These are phyloP conservation scores for Dittrichia graveolens DNA, from an alignment of 129 eudicot genomes.

Conservation along the genomic window DNA sequence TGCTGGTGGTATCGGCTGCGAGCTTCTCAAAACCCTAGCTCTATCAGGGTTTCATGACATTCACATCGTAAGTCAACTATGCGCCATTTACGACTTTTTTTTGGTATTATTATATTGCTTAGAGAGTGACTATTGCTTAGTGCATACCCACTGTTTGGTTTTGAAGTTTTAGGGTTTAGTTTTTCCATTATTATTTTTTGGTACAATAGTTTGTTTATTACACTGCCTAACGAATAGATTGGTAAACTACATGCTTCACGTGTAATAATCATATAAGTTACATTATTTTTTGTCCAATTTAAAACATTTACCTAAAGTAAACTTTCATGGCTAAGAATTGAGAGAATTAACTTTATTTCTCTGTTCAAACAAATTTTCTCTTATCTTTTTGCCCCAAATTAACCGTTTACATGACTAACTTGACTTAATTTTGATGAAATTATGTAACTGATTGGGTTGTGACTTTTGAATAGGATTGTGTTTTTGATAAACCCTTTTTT, in stretches of 20 bases:
- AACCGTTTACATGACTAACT: neutral
- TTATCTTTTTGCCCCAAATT: neutral
- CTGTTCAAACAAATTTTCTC: neutral
- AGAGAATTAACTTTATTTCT: neutral
- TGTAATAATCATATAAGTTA: neutral
- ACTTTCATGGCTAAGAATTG: neutral
- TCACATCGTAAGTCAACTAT: constrained; percentile 66
- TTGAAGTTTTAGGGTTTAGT: constrained; percentile 39
- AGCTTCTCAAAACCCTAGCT: constrained; percentile 96
- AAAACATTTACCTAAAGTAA: neutral
- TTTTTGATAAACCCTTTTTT: neutral
- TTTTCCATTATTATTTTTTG: constrained; percentile 10
- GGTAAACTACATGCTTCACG: neutral
- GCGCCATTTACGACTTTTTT: neutral
- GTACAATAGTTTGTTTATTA: neutral
- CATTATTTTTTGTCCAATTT: neutral
- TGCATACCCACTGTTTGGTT: constrained; percentile 15
- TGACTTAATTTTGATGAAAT: neutral
- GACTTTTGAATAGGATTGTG: neutral
- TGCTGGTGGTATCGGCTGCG: constrained; percentile 98
- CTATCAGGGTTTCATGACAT: constrained; percentile 87
- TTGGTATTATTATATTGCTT: constrained; percentile 1
- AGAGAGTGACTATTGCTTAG: neutral
- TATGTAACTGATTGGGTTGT: neutral
- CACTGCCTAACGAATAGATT: neutral